These are phyloP conservation scores for Sclerotinia minor DNA, from an alignment of 2,329 filamentous ascomycete species.

Conservation along the genomic window DNA sequence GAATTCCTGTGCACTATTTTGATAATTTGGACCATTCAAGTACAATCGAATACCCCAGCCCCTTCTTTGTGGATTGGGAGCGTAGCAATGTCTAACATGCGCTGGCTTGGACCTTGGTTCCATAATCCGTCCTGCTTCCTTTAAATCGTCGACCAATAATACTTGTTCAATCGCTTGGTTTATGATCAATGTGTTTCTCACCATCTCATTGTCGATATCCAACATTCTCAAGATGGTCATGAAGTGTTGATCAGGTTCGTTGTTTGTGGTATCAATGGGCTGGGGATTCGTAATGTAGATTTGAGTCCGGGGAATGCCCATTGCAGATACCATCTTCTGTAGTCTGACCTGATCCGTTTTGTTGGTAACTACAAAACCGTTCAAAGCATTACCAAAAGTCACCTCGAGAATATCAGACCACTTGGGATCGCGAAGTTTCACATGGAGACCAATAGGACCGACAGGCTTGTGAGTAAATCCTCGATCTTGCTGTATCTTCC, in stretches of 20 bases:
- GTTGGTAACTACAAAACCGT: slow-evolving; percentile 77
- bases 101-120: slow-evolving; percentile 57
- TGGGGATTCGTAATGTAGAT: slow-evolving; percentile 56
- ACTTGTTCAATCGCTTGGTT: slow-evolving; percentile 80
- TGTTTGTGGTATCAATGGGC: slow-evolving; percentile 57
- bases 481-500: slow-evolving; percentile 66
- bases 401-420: slow-evolving; percentile 85
- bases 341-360: slow-evolving; percentile 74
- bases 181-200: slow-evolving; percentile 82
- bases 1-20: slow-evolving; percentile 51
- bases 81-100: slow-evolving; percentile 74
- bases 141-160: slow-evolving; percentile 69
- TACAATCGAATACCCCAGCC: slow-evolving; percentile 62
- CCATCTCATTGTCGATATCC: slow-evolving; percentile 75
- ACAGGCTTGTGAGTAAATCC: slow-evolving; percentile 73
- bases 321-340: slow-evolving; percentile 60
- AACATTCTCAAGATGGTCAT: slow-evolving; percentile 80
- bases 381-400: slow-evolving; percentile 67
- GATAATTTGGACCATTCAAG: slow-evolving; percentile 44
- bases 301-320: slow-evolving; percentile 46
- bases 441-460: slow-evolving; percentile 77
- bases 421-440: slow-evolving; percentile 73
- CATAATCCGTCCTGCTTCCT: slow-evolving; percentile 69
- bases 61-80: slow-evolving; percentile 61
- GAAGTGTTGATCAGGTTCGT: slow-evolving; percentile 72